Conservation (phyloP, 139 green algal genomes). For the Chlorella sp. region DNA sequence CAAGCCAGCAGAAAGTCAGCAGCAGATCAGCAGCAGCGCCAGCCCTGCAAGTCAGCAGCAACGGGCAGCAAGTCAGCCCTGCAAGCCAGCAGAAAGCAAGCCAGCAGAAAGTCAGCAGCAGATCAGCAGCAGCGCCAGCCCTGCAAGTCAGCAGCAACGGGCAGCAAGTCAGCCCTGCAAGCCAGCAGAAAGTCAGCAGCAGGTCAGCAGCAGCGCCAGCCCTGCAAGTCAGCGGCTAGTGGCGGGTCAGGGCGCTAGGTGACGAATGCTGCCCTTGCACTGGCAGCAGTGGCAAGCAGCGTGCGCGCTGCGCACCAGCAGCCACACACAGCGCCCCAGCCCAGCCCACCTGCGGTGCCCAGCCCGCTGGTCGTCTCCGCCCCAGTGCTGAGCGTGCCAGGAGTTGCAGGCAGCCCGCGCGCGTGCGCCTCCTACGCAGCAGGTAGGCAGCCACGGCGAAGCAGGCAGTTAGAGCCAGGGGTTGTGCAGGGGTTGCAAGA, state of each 20-base stretch:
- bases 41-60: conserved; percentile 41
- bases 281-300: no score
- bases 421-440: conserved; percentile 26
- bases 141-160: conserved; percentile 27
- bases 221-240: conserved; percentile 42
- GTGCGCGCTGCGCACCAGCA: not conserved
- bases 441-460: not conserved
- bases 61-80: conserved; percentile 31
- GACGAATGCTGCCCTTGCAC: no score
- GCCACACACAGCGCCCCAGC: no score
- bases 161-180: not conserved
- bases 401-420: conserved; percentile 22
- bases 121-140: conserved; percentile 69
- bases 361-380: conserved; percentile 6
- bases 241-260: no score
- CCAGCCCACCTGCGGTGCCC: not conserved
- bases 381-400: conserved; percentile 18
- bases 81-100: no score
- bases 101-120: no score
- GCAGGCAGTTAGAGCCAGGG: not conserved
- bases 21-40: no score
- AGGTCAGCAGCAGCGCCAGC: no score
- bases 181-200: no score
- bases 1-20: no score
- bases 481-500: not conserved